phyloP scores from a whole-genome alignment of 192 early-diverging fungal genomes.

The Coemansia sp. region DNA sequence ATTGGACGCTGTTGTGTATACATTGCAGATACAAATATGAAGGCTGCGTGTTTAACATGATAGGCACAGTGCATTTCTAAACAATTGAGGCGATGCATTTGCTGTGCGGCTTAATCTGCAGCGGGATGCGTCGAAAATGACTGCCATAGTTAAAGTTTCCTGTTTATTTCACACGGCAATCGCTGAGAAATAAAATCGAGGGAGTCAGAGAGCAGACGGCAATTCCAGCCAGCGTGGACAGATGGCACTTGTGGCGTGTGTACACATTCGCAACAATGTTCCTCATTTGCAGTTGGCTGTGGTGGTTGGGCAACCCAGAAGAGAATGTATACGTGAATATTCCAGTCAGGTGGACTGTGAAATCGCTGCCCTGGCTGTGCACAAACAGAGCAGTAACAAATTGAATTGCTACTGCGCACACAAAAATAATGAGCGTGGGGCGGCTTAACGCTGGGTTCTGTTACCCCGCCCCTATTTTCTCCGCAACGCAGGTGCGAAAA shows the following conservation, averaged over 20 bases:
- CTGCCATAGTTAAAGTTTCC: background rate
- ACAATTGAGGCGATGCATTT: background rate
- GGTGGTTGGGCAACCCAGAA: too few relatives aligned
- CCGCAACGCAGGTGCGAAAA: background rate
- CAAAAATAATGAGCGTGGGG: background rate
- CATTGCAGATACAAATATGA: background rate
- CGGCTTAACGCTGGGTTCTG: background rate
- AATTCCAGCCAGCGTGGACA: background rate
- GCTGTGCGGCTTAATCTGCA: background rate
- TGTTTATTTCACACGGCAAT: background rate
- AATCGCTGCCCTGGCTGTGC: too few relatives aligned
- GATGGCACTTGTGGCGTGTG: background rate
- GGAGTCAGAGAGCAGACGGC: background rate
- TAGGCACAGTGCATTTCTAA: background rate
- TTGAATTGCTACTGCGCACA: slow-evolving; percentile 6
- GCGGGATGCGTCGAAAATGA: background rate
- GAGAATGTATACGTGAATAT: too few relatives aligned
- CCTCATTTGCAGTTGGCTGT: background rate
- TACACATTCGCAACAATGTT: slow-evolving; percentile 9
- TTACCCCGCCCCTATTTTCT: background rate
- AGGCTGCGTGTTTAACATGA: background rate
- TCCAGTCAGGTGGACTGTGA: too few relatives aligned
- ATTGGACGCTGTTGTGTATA: background rate
- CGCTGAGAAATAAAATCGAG: too few relatives aligned
- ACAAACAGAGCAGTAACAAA: slow-evolving; percentile 7